Evolutionary conservation across 352 stramenopile genomes (phyloP).

Genomic region (Globisporangium splendens): DNA sequence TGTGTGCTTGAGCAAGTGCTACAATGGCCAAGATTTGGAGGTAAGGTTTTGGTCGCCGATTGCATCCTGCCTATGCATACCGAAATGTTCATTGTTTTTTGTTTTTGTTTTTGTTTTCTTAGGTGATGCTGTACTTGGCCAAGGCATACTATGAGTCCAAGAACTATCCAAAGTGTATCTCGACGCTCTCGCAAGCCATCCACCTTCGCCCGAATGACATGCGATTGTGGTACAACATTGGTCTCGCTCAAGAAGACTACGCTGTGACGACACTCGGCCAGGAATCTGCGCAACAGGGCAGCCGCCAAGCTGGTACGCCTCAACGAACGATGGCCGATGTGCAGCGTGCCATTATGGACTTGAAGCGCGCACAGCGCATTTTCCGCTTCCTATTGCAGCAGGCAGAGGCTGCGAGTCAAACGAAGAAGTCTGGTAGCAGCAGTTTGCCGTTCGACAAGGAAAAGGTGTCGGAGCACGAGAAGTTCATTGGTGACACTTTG

Average conservation of each 20-base stretch:
- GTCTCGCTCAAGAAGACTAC: slow-evolving; percentile 84
- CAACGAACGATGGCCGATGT: slow-evolving; percentile 86
- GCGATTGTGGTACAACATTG: slow-evolving; percentile 85
- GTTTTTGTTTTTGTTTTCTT: not conserved
- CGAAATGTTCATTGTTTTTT: slow-evolving; percentile 1
- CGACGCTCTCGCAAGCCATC: slow-evolving; percentile 68
- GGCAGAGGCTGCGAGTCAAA: slow-evolving; percentile 40
- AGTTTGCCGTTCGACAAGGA: slow-evolving; percentile 80
- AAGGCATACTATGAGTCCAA: slow-evolving; percentile 90
- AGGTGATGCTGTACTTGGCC: slow-evolving; percentile 75
- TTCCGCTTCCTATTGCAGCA: slow-evolving; percentile 80
- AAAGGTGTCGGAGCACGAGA: slow-evolving; percentile 84
- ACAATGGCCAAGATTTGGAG: slow-evolving; percentile 83
- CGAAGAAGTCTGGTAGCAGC: slow-evolving; percentile 58
- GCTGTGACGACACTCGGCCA: slow-evolving; percentile 79
- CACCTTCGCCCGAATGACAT: slow-evolving; percentile 79
- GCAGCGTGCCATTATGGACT: slow-evolving; percentile 81
- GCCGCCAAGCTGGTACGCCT: slow-evolving; percentile 36
- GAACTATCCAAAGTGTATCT: slow-evolving; percentile 87
- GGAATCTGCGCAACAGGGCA: slow-evolving; percentile 38
- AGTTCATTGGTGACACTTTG: slow-evolving; percentile 83
- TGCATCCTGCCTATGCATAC: not conserved
- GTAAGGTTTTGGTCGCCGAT: slow-evolving; percentile 10
- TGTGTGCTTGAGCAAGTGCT: slow-evolving; percentile 89
- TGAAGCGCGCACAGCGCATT: slow-evolving; percentile 81